Conservation (phyloP, 2,329 filamentous ascomycete genomes). For the Fusarium sp. region DNA sequence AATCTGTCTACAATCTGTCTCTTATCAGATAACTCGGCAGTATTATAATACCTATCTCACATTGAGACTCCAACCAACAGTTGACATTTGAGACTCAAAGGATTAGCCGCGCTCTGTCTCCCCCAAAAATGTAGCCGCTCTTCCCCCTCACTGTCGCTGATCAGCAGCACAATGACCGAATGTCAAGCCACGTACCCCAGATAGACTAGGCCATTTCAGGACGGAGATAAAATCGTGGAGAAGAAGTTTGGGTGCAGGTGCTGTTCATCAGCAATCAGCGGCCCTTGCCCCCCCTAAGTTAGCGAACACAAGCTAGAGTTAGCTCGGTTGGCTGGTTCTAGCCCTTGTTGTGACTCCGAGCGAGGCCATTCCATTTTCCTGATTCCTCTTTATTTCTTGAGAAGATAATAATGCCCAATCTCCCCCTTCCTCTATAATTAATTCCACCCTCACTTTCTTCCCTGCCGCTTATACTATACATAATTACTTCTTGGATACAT, state of each 20-base stretch:
- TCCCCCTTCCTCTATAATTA: slow-evolving; percentile 6
- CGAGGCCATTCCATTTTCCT: slow-evolving; percentile 24
- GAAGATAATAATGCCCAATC: slow-evolving; percentile 20
- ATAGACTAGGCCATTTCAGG: slow-evolving; percentile 32
- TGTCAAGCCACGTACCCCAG: slow-evolving; percentile 34
- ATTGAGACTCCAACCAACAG: not conserved
- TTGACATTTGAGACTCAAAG: not conserved
- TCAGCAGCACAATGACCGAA: slow-evolving; percentile 20
- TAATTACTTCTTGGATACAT: not conserved
- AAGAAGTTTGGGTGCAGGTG: slow-evolving; percentile 14
- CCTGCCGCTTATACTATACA: not conserved
- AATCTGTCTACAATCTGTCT: not conserved
- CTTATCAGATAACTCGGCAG: slow-evolving; percentile 8
- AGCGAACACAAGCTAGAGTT: not conserved
- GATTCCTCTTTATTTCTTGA: slow-evolving; percentile 20
- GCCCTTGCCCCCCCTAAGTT: slow-evolving; percentile 18
- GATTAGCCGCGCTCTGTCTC: slow-evolving; percentile 25
- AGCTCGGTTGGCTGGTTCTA: not conserved
- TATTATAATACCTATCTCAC: not conserved
- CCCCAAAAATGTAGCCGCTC: slow-evolving; percentile 19
- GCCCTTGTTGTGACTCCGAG: not conserved
- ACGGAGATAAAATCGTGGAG: slow-evolving; percentile 39
- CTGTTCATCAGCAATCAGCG: slow-evolving; percentile 2
- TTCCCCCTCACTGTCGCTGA: not conserved
- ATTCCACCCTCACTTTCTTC: not conserved